phyloP scores from a whole-genome alignment of 2,329 filamentous ascomycete species.

The Claviceps capensis region DNA sequence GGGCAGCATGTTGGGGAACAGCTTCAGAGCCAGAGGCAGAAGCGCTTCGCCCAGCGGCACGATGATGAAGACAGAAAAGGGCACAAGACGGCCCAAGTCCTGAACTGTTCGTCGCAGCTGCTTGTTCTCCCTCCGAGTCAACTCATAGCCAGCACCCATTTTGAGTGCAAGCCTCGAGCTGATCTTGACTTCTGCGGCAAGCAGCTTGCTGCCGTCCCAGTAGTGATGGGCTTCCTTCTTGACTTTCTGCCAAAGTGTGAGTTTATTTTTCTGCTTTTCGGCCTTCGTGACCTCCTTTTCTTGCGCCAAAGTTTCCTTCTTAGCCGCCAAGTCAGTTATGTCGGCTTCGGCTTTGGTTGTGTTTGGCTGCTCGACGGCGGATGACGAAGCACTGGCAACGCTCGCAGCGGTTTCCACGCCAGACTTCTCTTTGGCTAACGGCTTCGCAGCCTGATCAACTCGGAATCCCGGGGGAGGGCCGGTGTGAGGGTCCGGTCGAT shows the following conservation, averaged over 20 bases:
- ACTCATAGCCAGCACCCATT: slow-evolving; percentile 96
- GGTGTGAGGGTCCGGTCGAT: slow-evolving; percentile 35
- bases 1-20: slow-evolving; percentile 95
- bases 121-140: slow-evolving; percentile 83
- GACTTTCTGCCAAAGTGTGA: slow-evolving; percentile 81
- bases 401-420: slow-evolving; percentile 18
- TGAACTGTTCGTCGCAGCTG: slow-evolving; percentile 89
- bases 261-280: slow-evolving; percentile 65
- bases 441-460: slow-evolving; percentile 77
- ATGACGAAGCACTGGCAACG: slow-evolving; percentile 14
- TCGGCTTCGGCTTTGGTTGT: slow-evolving; percentile 27
- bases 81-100: slow-evolving; percentile 81
- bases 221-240: slow-evolving; percentile 92
- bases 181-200: slow-evolving; percentile 85
- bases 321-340: slow-evolving; percentile 48
- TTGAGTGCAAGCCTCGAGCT: slow-evolving; percentile 84
- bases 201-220: slow-evolving; percentile 94
- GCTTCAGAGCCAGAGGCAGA: slow-evolving; percentile 76
- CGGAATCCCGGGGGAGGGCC: slow-evolving; percentile 84
- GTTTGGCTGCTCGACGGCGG: slow-evolving; percentile 18
- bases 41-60: slow-evolving; percentile 92
- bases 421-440: slow-evolving; percentile 45
- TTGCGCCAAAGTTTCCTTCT: slow-evolving; percentile 47
- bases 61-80: slow-evolving; percentile 93
- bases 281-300: slow-evolving; percentile 43